Base-by-base conservation (phyloP, 345 rosid species). In the Salix exigua region DNA sequence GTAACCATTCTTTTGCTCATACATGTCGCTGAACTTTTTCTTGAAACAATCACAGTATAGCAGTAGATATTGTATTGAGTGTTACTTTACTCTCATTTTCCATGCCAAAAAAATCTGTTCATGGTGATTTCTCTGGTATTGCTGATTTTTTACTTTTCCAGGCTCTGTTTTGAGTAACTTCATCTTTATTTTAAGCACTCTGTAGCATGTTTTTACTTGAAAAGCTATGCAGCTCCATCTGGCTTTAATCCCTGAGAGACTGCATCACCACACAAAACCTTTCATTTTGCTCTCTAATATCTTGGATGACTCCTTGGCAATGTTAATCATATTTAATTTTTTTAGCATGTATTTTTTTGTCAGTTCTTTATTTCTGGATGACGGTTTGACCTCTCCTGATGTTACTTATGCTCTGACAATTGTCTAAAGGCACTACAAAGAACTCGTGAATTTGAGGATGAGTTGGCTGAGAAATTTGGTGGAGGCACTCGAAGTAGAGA, bases 391-490 rank as follows among this genome's bases (percentile, higher is more conserved):
- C 18, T 42, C 26, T 70, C 33, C 23, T 68, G 64, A 64, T 38
- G 35, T 64, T 46, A 61, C 13, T 5, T 78, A 12, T 75, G 67
- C 44, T 82, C 74, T 84, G 63, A 21, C 48, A 69, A 75, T 61
- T 75, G 66, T 79, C 75, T 72, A 30, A 79, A 95, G 99, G 97
- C 97, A 80, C 83, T 95, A 31, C 98, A 93, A 86, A 85, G 99
- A 79, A 96, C 99, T 71, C 82, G 91, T 67, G 99, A 96, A 84
- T 96, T 96, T 87, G 99, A 96, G 84, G 88, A 92, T 85, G 98
- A 96, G 80, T 79, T 93, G 80, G 99, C 94, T 69, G 92, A 90
- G 87, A 92, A 91, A 88, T 96, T 96, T 88, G 99, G 99, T 66
- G 97, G 94, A 75, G 95, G 86, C 72, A 79, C 83, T 82, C 84